phyloP scores from a whole-genome alignment of 2,329 filamentous ascomycete genomes.

The Ophioceras dolichostomum region DNA sequence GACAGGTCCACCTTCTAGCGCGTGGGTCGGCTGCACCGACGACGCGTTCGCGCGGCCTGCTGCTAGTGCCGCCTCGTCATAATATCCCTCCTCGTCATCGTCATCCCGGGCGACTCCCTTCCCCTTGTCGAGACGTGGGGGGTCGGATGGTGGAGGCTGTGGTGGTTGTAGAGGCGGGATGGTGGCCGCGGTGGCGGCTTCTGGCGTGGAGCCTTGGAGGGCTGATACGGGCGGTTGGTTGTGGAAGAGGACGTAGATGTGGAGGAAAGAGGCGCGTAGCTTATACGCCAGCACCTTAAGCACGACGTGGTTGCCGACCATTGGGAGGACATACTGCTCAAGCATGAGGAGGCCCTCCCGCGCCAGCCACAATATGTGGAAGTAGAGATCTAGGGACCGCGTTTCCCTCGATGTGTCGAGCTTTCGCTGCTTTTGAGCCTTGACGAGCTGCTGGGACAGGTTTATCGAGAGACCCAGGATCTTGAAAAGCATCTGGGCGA shows the following conservation, averaged over 20 bases:
- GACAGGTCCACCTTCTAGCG: constrained; percentile 47
- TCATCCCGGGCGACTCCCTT: constrained; percentile 22
- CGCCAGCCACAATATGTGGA: constrained; percentile 90
- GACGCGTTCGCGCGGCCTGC: constrained; percentile 12
- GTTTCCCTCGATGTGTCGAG: constrained; percentile 70
- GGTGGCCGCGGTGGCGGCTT: constrained; percentile 19
- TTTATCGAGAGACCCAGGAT: constrained; percentile 84
- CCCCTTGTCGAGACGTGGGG: constrained; percentile 30
- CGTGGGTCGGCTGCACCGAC: constrained; percentile 34
- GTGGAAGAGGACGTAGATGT: constrained; percentile 94
- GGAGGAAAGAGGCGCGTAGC: constrained; percentile 85
- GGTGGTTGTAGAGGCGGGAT: not conserved
- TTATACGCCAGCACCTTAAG: constrained; percentile 87
- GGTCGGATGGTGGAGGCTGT: constrained; percentile 5
- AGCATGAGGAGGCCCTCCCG: constrained; percentile 82
- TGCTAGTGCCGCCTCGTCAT: constrained; percentile 3
- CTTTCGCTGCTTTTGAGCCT: constrained; percentile 70
- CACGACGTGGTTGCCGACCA: constrained; percentile 66
- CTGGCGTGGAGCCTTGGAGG: constrained; percentile 39
- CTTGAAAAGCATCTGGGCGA: constrained; percentile 78
- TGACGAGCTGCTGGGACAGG: constrained; percentile 71
- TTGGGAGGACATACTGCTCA: constrained; percentile 77
- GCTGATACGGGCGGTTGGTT: constrained; percentile 70
- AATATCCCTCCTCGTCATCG: constrained; percentile 27
- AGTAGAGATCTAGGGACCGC: constrained; percentile 68